These are phyloP conservation scores for Monosporascus sp. DNA, from an alignment of 2,329 filamentous ascomycete species.

Conservation along the genomic window DNA sequence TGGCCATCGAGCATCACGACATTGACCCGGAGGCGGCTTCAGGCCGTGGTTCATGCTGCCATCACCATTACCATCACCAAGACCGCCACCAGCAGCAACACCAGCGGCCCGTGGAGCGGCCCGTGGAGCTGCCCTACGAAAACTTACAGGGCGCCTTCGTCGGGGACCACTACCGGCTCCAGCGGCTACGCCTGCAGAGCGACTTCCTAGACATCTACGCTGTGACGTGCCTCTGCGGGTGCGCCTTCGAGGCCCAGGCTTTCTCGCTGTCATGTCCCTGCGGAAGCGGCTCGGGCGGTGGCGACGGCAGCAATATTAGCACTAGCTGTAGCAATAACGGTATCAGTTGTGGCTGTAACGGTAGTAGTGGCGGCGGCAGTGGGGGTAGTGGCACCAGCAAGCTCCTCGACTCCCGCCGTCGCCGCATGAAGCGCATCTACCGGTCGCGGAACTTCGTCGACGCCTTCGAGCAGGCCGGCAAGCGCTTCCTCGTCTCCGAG, in stretches of 20 bases:
- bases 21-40: neutral
- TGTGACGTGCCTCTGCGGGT: slow-evolving; percentile 2
- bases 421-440: slow-evolving; percentile 8
- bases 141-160: neutral
- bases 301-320: neutral
- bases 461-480: slow-evolving; percentile 3
- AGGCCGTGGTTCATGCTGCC: neutral
- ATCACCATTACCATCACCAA: neutral
- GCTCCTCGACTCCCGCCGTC: slow-evolving; percentile 4
- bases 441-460: slow-evolving; percentile 7
- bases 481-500: slow-evolving; percentile 4
- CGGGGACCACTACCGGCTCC: slow-evolving; percentile 2
- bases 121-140: neutral
- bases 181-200: slow-evolving; percentile 6
- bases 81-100: neutral
- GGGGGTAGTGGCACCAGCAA: neutral
- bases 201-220: slow-evolving; percentile 7
- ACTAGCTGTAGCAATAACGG: neutral
- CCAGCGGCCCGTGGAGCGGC: neutral
- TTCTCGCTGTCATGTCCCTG: slow-evolving; percentile 6
- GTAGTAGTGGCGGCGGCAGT: neutral
- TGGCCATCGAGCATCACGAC: neutral
- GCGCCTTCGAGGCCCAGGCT: slow-evolving; percentile 6
- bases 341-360: neutral
- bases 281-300: neutral